A percentile compares a stretch with the other conserved stretches of the same genome.
phyloP scores from a whole-genome alignment of 768 basidiomycete species.

The Suillus placidus region DNA sequence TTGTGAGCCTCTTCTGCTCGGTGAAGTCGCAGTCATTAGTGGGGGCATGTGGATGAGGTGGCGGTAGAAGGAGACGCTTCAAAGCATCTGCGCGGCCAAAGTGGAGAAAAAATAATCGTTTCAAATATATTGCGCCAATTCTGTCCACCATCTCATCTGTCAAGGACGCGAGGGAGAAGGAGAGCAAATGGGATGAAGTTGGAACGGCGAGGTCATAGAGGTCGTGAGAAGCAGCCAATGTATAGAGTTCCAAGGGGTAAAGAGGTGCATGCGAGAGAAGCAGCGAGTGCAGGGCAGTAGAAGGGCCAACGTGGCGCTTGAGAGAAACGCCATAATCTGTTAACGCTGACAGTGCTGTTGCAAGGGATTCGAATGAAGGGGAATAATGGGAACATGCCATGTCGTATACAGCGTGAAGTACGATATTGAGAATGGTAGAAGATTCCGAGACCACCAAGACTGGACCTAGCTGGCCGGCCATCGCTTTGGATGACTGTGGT shows the following conservation, averaged over 20 bases:
- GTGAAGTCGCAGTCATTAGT: slow-evolving; percentile 67
- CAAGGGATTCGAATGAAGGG: slow-evolving; percentile 62
- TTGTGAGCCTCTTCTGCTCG: slow-evolving; percentile 77
- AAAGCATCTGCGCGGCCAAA: slow-evolving; percentile 82
- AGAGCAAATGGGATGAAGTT: slow-evolving; percentile 73
- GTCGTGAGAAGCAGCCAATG: slow-evolving; percentile 67
- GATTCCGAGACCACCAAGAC: slow-evolving; percentile 64
- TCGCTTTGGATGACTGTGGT: slow-evolving; percentile 42
- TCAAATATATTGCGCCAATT: slow-evolving; percentile 78
- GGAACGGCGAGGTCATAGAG: slow-evolving; percentile 75
- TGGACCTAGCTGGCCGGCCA: slow-evolving; percentile 47
- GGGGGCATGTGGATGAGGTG: slow-evolving; percentile 77
- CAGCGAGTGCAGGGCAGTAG: slow-evolving; percentile 56
- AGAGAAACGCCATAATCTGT: slow-evolving; percentile 61
- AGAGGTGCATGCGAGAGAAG: slow-evolving; percentile 70
- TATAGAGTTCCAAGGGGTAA: slow-evolving; percentile 71
- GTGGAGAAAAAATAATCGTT: slow-evolving; percentile 81
- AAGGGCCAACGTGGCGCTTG: slow-evolving; percentile 48
- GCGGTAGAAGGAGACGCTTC: slow-evolving; percentile 74
- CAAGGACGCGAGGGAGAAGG: slow-evolving; percentile 65
- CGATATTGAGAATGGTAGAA: slow-evolving; percentile 66
- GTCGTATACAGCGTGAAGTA: slow-evolving; percentile 74
- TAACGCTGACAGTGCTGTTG: slow-evolving; percentile 57
- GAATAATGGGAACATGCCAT: slow-evolving; percentile 76
- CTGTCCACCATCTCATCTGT: slow-evolving; percentile 69